Base-by-base conservation (phyloP, 306 rosid species). In the Vigna hirtella region DNA sequence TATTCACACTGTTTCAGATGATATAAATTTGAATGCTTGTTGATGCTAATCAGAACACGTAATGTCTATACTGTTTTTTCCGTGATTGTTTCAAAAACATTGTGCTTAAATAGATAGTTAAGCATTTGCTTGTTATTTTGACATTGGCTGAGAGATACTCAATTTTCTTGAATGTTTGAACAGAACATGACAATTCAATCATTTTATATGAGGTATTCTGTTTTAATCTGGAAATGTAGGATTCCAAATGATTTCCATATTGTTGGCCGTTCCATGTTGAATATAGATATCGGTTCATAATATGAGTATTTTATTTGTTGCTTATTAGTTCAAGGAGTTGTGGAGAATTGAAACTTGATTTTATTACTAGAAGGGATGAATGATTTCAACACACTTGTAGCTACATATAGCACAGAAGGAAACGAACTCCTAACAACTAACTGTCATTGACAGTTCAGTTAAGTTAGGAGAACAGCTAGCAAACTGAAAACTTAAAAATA, bases 1-100 rank as follows among this genome's bases (percentile, higher is more conserved):
- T 58, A 20, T 75, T 48, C 65, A 49, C 48, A 15, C 48, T 69
- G 76, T 69, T 70, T 80, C 45, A 47, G 48, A 69, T 18, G 18
- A 32, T 58, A 53, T 11, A 40, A 53, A 10, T 20, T 45, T 9
- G 1, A 30, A 67, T 73, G 22, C 36, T 51, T n/a, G 56, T 22
- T 43, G 30, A 26, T 40, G 75, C 72, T 56, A 56, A 42, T 64
- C 66, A 42, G 58, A 20, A 48, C 43, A 15, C 59, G 57, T 24
- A 52, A 53, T 66, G 40, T 30, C 12, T 34, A 15, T 64, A 10
- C 6, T 18, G 14, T 71, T 62, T 59, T 48, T 69, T 22, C 57
- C 15, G 30, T 5, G 11, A 51, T 11, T 30, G 50, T 51, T 62
- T 76, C 28, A 38, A 28, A 38, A 34, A 36, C 9, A 13, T 3